Evolutionary conservation across 306 rosid species (phyloP), one percentile per base, ranked within the genome.

Genomic region (Nissolia schottii): DNA sequence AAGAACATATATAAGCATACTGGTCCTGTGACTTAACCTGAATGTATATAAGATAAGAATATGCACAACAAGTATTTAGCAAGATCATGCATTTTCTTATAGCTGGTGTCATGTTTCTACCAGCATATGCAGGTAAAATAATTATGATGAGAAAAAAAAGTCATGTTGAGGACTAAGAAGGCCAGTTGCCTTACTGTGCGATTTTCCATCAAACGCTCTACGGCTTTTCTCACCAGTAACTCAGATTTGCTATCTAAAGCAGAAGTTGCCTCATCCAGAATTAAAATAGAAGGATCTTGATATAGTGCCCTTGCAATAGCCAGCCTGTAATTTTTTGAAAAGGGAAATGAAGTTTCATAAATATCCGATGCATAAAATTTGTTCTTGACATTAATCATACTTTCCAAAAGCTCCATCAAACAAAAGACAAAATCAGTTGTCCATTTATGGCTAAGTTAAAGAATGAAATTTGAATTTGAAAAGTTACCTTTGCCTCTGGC

Each of bases 241-340:
- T 93, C 98, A 53, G 97, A 87, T 81, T 72, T 84, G 71, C 92
- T 86, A 79, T 93, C 98, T 48, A 93, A 80, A 68, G 97, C 89
- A 49, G 98, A 93, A 62, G 96, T 93, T 60, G 97, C 97, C 81
- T 93, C 98, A 35, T 93, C 96, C 78, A 93, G 81, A 68, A 93
- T 85, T 50, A 93, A 83, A 35, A 90, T 78, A 25, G 96, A 84
- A 74, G 97, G 85, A 28, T 90, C 79, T 64, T 90, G 92, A 70
- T 88, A 93, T 28, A 93, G 83, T 35, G 96, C 96, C 80, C 97
- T 80, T 25, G 98, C 98, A 74, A 93, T 91, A 53, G 96, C 89
- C 66, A 93, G 63, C 74, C 98, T 93, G 88, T 64, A 63, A 63
- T 70, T 75, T 73, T 32, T 76, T 70, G 78, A 45, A 64, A 61